These are phyloP conservation scores for Furcasterigmium sp. DNA, from an alignment of 2,329 filamentous ascomycete species.

Conservation along the genomic window DNA sequence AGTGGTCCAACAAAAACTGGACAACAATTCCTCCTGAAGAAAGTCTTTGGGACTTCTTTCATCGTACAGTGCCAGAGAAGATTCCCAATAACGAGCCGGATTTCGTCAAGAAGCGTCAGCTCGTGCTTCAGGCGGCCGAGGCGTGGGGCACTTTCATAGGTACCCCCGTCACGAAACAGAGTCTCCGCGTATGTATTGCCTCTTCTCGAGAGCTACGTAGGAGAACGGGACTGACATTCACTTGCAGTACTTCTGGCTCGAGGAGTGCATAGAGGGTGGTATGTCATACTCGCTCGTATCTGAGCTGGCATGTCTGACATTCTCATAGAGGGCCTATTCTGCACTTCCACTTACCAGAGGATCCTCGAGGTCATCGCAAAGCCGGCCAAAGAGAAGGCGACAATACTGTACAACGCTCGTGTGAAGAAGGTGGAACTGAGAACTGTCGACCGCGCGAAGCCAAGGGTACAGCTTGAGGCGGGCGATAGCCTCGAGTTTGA, in stretches of 20 bases:
- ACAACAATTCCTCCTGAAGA: conserved; percentile 38
- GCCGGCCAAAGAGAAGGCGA: conserved; percentile 48
- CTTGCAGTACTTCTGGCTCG: conserved; percentile 67
- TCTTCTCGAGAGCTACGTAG: background rate
- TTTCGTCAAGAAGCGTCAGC: conserved; percentile 32
- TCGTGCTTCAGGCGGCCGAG: conserved; percentile 50
- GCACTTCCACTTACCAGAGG: conserved; percentile 53
- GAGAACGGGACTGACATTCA: no score
- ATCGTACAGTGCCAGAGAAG: conserved; percentile 35
- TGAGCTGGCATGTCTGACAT: conserved; percentile 6
- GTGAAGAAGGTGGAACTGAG: conserved; percentile 35
- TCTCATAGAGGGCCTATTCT: conserved; percentile 54
- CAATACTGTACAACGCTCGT: conserved; percentile 46
- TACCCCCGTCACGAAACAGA: conserved; percentile 57
- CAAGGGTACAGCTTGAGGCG: conserved; percentile 39
- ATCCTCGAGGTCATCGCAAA: conserved; percentile 54
- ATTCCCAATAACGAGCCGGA: conserved; percentile 38
- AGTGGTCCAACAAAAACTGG: conserved; percentile 54
- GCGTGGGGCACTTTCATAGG: conserved; percentile 70
- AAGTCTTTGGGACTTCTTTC: conserved; percentile 52
- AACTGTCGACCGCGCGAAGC: conserved; percentile 18
- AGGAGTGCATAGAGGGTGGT: conserved; percentile 72
- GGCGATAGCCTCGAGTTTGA: conserved; percentile 51
- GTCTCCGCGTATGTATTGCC: conserved; percentile 31
- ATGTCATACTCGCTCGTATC: conserved; percentile 16